Base-by-base conservation (phyloP, 2,329 filamentous ascomycete genomes). In the Aspergillus sp. region DNA sequence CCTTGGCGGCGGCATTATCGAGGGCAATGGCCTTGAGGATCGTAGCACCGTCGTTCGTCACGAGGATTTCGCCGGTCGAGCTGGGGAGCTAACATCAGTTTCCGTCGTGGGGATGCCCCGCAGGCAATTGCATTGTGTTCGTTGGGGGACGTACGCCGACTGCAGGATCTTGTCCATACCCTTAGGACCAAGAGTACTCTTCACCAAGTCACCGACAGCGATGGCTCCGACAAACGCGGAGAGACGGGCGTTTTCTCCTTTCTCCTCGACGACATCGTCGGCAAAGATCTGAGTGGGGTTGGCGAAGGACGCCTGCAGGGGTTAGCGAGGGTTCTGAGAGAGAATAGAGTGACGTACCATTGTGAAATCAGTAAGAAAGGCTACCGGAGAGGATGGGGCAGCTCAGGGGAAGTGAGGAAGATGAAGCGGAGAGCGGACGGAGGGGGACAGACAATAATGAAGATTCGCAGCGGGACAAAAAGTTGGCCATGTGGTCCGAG, bases 101-200 rank as follows among this genome's bases (percentile, higher is more conserved):
- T 58, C 47, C 51, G 54, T 47, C 51, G 50, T 47, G 20, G 30
- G 26, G 44, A 33, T 51, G 52, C 60, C 57, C 60, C 57, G 56
- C 54, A 45, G 22, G 45, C 26, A 11, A 47, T 48, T 16, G 33
- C 52, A 46, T n/a, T 26, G 32, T 9, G 36, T 51, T 46, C 46
- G 44, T 43, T 44, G 45, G 48, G 50, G 50, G 54, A 83, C 87
- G 60, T 84, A 94, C 88, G 90, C 92, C 72, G 91, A 96, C 75
- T 95, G 91, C 70, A 95, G 79, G 72, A 96, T 96, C 81, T 96
- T 96, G 81, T 97, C 94, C 92, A 97, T 97, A 64, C 94, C 94
- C 79, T 97, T 97, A 35, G 94, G 94, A 6, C 94, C 94, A 32
- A 99, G 79, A 10, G 94, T 97, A 73, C 90, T 95, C 83, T 99